A percentile compares a stretch with the other conserved stretches of the same genome.
phyloP scores from a whole-genome alignment of 129 eudicot genomes.

The Helichrysum umbraculigerum region DNA sequence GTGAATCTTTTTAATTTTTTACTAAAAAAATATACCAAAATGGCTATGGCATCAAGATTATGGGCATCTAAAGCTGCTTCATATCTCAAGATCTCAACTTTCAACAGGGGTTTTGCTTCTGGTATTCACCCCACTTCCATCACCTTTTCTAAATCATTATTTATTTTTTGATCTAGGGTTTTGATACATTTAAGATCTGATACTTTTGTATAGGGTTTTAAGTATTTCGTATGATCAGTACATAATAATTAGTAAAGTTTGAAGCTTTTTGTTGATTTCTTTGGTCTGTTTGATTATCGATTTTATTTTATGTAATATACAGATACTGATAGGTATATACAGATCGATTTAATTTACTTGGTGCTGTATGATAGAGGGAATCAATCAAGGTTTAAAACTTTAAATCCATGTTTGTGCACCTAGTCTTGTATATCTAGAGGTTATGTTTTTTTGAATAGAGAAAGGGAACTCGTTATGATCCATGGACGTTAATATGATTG shows the following conservation, averaged over 20 bases:
- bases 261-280: not conserved
- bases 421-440: not conserved
- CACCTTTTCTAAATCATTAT: not conserved
- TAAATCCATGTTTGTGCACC: too few relatives aligned
- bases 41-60: constrained; percentile 52
- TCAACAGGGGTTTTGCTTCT: constrained; percentile 61
- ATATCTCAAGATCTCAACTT: constrained; percentile 56
- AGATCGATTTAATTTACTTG: not conserved
- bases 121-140: constrained; percentile 41
- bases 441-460: not conserved
- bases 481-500: too few relatives aligned
- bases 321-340: not conserved
- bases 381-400: too few relatives aligned
- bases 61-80: constrained; percentile 55
- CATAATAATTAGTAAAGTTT: constrained; percentile 15
- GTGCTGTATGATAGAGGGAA: not conserved
- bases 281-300: not conserved
- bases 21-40: not conserved
- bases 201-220: constrained; percentile 8
- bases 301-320: not conserved
- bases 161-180: constrained; percentile 18
- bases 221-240: constrained; percentile 17
- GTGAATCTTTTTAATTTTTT: not conserved
- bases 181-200: constrained; percentile 29
- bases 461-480: not conserved